A percentile compares a stretch with the other conserved stretches of the same genome.
Conservation (phyloP, 192 early-diverging fungal species). For the Pilobolus umbonatus region DNA sequence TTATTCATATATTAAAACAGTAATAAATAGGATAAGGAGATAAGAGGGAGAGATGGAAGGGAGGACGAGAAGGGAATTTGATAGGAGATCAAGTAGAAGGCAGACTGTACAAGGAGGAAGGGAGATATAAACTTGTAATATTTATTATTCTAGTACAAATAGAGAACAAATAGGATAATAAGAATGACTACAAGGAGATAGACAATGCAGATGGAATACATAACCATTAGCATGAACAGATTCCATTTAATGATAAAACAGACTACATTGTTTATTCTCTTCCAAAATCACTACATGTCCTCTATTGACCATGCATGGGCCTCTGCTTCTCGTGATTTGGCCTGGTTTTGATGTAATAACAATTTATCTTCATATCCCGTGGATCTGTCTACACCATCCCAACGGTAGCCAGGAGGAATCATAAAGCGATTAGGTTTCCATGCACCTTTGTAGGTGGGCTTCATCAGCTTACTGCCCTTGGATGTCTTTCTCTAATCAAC, state of each 20-base stretch:
- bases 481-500: conserved; percentile 25
- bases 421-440: conserved; percentile 62
- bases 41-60: no score
- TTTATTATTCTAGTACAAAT: no score
- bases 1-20: no score
- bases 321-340: conserved; percentile 29
- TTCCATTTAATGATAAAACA: neutral
- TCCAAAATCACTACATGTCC: conserved; percentile 50
- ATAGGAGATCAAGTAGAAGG: no score
- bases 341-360: conserved; percentile 37
- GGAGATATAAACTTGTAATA: no score
- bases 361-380: conserved; percentile 54
- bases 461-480: conserved; percentile 31
- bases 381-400: conserved; percentile 67
- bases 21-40: no score
- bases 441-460: conserved; percentile 56
- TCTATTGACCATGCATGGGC: conserved; percentile 59
- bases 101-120: no score
- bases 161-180: neutral
- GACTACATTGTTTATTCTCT: neutral
- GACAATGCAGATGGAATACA: neutral
- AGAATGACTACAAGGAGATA: no score
- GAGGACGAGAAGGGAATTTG: no score
- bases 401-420: conserved; percentile 61
- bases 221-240: neutral